Percentiles rank a stretch among this genome's conserved stretches.
phyloP scores from a whole-genome alignment of 1,284 basidiomycete genomes.

The Ustilago trichophora region DNA sequence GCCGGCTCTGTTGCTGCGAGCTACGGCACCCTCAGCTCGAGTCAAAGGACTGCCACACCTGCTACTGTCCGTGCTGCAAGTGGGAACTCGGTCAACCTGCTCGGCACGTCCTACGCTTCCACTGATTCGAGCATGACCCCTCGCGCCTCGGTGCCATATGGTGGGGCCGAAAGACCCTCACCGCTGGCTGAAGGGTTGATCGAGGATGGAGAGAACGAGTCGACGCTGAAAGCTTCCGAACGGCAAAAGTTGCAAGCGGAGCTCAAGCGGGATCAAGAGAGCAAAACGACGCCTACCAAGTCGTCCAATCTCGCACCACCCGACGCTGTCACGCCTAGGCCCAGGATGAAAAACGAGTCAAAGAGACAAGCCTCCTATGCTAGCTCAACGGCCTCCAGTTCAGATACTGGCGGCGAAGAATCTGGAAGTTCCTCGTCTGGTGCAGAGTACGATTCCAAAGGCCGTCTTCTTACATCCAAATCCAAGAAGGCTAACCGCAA shows the following conservation, averaged over 20 bases:
- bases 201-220: slow-evolving; percentile 14
- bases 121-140: slow-evolving; percentile 50
- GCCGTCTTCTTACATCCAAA: slow-evolving; percentile 8
- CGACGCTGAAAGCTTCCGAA: slow-evolving; percentile 51
- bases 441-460: slow-evolving; percentile 26
- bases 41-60: slow-evolving; percentile 53
- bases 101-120: slow-evolving; percentile 34
- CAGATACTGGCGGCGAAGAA: slow-evolving; percentile 9
- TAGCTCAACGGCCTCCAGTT: slow-evolving; percentile 16
- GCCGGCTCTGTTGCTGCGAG: slow-evolving; percentile 12
- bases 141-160: slow-evolving; percentile 24
- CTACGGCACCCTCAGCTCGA: slow-evolving; percentile 57
- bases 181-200: slow-evolving; percentile 4
- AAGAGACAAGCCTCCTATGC: slow-evolving; percentile 25
- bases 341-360: slow-evolving; percentile 10
- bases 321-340: slow-evolving; percentile 16
- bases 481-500: slow-evolving; percentile 9
- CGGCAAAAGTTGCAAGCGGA: slow-evolving; percentile 35
- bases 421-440: slow-evolving; percentile 30
- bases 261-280: slow-evolving; percentile 14
- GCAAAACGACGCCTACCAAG: slow-evolving; percentile 24
- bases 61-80: slow-evolving; percentile 40
- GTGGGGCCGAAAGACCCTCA: neutral
- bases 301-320: neutral
- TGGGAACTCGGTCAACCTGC: slow-evolving; percentile 7